A percentile compares a stretch with the other conserved stretches of the same genome.
These are phyloP conservation scores for Neurospora sp. DNA, from an alignment of 2,329 filamentous ascomycete species.

Conservation along the genomic window DNA sequence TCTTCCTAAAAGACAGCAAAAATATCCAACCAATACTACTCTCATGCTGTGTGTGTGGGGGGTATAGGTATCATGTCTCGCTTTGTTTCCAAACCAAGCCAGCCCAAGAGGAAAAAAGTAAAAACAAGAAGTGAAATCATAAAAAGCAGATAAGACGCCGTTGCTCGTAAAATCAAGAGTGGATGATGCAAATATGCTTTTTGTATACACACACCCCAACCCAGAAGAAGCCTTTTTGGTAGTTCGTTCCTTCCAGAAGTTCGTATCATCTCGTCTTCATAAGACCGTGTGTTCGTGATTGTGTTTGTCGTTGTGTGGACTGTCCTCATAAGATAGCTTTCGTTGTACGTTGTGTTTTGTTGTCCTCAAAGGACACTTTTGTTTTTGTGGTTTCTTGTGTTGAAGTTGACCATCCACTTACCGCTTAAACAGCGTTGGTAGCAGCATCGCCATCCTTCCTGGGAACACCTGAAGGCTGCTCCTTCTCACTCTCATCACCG, in stretches of 20 bases:
- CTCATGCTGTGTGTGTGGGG: background rate
- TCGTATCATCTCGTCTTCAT: background rate
- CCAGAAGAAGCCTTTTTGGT: background rate
- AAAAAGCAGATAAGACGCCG: background rate
- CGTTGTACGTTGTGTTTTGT: background rate
- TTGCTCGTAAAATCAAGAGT: background rate
- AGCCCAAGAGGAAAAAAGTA: background rate
- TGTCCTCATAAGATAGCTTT: background rate
- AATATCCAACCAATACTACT: background rate
- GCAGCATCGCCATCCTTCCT: background rate
- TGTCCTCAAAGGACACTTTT: background rate
- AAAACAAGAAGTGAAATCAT: background rate
- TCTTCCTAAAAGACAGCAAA: too few species aligned
- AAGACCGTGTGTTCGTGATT: background rate
- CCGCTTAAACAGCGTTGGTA: background rate
- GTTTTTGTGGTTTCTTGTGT: background rate
- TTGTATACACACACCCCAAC: background rate
- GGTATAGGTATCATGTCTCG: background rate
- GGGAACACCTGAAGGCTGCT: background rate
- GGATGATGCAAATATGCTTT: background rate
- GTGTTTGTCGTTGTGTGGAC: background rate
- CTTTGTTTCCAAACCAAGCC: background rate
- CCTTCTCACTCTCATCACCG: background rate
- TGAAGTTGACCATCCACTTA: background rate
- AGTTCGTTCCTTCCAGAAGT: background rate